phyloP scores from a whole-genome alignment of 768 basidiomycete species.

The Tricholoma flavovirens region DNA sequence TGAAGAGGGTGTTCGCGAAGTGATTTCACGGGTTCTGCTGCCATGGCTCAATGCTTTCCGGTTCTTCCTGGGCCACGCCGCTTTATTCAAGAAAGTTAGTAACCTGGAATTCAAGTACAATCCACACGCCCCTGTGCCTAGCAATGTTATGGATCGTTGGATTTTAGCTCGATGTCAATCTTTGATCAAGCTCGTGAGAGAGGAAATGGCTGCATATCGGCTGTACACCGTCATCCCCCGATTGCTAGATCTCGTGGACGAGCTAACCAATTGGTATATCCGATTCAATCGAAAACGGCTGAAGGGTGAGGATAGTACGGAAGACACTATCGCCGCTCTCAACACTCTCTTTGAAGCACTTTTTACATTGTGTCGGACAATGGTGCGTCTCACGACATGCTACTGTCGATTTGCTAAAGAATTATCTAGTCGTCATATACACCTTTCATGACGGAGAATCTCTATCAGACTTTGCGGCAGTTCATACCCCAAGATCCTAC shows the following conservation, averaged over 20 bases:
- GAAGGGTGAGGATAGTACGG: conserved; percentile 90
- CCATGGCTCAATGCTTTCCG: conserved; percentile 99
- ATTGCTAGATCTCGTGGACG: conserved; percentile 85
- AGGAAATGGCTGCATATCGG: conserved; percentile 97
- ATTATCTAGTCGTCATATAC: conserved; percentile 84
- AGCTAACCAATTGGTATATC: conserved; percentile 99
- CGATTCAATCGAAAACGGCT: conserved; percentile 95
- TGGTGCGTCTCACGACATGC: conserved; percentile 48
- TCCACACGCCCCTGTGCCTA: conserved; percentile 73
- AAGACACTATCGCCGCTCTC: conserved; percentile 82
- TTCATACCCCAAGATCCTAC: conserved; percentile 76
- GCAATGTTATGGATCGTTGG: conserved; percentile 99
- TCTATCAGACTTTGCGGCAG: conserved; percentile 86
- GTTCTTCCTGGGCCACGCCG: conserved; percentile 96
- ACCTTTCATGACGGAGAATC: conserved; percentile 94
- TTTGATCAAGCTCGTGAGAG: conserved; percentile 82
- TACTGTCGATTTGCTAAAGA: not conserved
- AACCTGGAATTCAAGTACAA: conserved; percentile 81
- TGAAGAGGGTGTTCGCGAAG: conserved; percentile 96
- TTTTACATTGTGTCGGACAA: conserved; percentile 90
- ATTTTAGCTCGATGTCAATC: conserved; percentile 98
- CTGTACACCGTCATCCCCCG: conserved; percentile 98
- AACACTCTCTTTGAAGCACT: conserved; percentile 96
- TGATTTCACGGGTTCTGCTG: conserved; percentile 91
- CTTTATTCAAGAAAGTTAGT: conserved; percentile 75